Percentiles rank a stretch among this genome's conserved stretches.
These are phyloP conservation scores for Calophaca sinica DNA, from an alignment of 306 rosid genomes.

Conservation along the genomic window DNA sequence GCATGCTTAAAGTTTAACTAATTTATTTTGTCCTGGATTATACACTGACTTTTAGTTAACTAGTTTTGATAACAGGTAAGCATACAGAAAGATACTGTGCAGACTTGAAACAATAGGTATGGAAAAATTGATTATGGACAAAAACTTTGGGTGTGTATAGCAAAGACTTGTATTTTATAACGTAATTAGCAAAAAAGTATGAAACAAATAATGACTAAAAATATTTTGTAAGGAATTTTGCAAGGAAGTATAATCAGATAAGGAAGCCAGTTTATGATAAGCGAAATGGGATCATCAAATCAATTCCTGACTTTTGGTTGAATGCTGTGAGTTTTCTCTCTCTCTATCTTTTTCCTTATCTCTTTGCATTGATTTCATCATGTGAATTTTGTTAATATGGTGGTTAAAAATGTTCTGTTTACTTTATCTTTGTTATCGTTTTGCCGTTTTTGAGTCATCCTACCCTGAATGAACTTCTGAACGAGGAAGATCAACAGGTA, in stretches of 20 bases:
- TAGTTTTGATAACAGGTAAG: too few species aligned
- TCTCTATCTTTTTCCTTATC: neutral
- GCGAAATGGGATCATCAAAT: constrained; percentile 76
- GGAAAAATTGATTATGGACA: too few species aligned
- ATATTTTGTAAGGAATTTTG: too few species aligned
- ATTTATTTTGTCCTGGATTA: too few species aligned
- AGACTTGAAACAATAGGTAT: too few species aligned
- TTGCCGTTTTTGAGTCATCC: constrained; percentile 36
- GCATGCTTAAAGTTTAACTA: too few species aligned
- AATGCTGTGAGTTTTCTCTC: constrained; percentile 76
- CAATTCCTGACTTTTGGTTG: constrained; percentile 93
- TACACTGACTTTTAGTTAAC: too few species aligned
- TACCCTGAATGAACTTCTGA: constrained; percentile 12
- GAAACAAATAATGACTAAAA: too few species aligned
- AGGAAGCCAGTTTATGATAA: constrained; percentile 81
- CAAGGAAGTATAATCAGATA: constrained; percentile 82
- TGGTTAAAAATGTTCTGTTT: neutral
- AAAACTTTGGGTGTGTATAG: too few species aligned
- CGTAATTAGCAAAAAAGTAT: too few species aligned
- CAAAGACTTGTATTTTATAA: too few species aligned
- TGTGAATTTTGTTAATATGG: neutral
- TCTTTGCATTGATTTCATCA: neutral
- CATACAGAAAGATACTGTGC: too few species aligned
- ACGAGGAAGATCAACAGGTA: constrained; percentile 30
- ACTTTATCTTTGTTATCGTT: neutral